Base-by-base conservation (phyloP, 1,284 basidiomycete genomes). In the Erythrobasidium hasegawianum region DNA sequence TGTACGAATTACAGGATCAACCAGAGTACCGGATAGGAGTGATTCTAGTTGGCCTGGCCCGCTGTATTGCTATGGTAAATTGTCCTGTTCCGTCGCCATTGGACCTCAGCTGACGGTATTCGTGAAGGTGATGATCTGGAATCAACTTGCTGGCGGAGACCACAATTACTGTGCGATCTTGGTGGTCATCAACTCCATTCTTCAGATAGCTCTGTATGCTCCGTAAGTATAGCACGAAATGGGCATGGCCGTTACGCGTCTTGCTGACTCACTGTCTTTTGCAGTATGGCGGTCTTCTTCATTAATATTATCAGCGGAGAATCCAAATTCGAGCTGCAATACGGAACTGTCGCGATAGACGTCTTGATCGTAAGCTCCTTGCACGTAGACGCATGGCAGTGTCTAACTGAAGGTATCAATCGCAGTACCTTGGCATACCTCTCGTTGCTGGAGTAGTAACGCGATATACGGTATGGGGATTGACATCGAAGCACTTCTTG, bases 101-200 rank as follows among this genome's bases (percentile, higher is more conserved):
- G 40, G 14, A 16, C 16, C 13, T 1, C 38, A 2, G 16, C 26
- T 55, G 14, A 13, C 2, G 14, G 70, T 76, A 66, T 71, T 71
- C 55, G 22, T 39, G 87, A 10, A 90, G 88, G 88, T 90, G 68
- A 83, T 89, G 80, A 86, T 90, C 29, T 90, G 88, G 90, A 90
- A 86, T 74, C 81, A 84, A 62, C 83, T 93, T n/a, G 88, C 88
- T 0, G 76, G 81, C 22, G 90, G 90, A 1, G 85, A 93, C 72
- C 73, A 75, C 18, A 83, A 91, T 70, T 88, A 87, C 38, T 22
- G 40, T 73, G 90, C 90, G 22, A 85, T 83, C 64, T 74, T 84
- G 40, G 82, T 83, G 67, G 81, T 81, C 68, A 75, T 82, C 77
- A 83, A 83, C 73, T 82, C 81, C 13, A 26, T 78, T n/a, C 71